phyloP scores from a whole-genome alignment of 768 basidiomycete species.

The Rhodotorula kratochvilovae region DNA sequence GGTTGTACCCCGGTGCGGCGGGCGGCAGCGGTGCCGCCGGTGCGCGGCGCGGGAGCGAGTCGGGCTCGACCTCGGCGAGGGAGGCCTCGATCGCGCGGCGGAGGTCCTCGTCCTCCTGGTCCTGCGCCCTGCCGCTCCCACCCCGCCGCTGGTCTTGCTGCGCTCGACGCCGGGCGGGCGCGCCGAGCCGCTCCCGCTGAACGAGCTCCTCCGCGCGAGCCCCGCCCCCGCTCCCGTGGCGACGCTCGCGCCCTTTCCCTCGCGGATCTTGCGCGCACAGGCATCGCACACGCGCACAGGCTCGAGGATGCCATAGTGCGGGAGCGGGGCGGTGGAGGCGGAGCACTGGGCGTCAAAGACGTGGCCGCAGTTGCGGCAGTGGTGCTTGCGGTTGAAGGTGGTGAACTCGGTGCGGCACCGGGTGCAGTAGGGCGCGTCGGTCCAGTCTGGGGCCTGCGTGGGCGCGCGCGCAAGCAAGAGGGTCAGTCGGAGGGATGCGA shows the following conservation, averaged over 20 bases:
- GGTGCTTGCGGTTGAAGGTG: slow-evolving; percentile 95
- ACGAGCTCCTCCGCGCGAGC: not conserved
- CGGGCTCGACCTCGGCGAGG: slow-evolving; percentile 64
- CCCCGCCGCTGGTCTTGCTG: slow-evolving; percentile 47
- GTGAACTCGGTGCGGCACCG: slow-evolving; percentile 85
- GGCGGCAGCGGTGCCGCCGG: slow-evolving; percentile 37
- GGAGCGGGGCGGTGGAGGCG: slow-evolving; percentile 72
- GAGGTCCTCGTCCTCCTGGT: slow-evolving; percentile 68
- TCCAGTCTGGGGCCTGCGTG: slow-evolving; percentile 97
- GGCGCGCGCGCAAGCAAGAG: too few species aligned
- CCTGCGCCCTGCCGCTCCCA: slow-evolving; percentile 4
- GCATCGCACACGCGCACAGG: slow-evolving; percentile 90
- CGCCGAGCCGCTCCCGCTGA: slow-evolving; percentile 56
- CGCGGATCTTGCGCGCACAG: slow-evolving; percentile 68
- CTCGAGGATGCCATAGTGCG: slow-evolving; percentile 87
- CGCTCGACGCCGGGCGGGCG: not conserved
- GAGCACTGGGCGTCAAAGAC: slow-evolving; percentile 95
- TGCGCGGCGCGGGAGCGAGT: not conserved
- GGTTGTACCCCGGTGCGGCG: slow-evolving; percentile 51
- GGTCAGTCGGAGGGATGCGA: too few species aligned
- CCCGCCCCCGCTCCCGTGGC: not conserved
- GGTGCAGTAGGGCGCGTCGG: slow-evolving; percentile 83
- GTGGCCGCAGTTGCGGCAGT: slow-evolving; percentile 94
- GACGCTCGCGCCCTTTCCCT: slow-evolving; percentile 27
- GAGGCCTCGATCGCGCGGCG: slow-evolving; percentile 90